Percentiles rank a stretch among this genome's conserved stretches.
Evolutionary conservation across 1,139 yeast species (phyloP).

Genomic region (Keqinozyma sinolaborantium): DNA sequence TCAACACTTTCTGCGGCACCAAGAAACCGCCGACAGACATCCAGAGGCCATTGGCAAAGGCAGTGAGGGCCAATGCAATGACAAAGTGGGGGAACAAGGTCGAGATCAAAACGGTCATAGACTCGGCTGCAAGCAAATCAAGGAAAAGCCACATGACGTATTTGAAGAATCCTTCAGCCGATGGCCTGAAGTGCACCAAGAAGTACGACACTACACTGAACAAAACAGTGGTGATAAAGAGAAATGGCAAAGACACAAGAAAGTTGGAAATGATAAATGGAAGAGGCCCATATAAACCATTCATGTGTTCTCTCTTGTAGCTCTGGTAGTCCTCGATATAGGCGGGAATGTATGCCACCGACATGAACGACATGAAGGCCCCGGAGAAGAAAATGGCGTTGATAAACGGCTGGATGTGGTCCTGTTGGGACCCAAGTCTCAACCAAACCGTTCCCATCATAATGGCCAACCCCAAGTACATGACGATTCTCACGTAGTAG

Average conservation of each 20-base stretch:
- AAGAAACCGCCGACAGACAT: slow-evolving; percentile 42
- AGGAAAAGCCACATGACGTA: slow-evolving; percentile 35
- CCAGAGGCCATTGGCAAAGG: slow-evolving; percentile 41
- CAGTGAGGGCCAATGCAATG: slow-evolving; percentile 34
- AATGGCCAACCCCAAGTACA: slow-evolving; percentile 37
- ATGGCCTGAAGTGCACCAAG: slow-evolving; percentile 24
- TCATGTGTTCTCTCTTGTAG: slow-evolving; percentile 26
- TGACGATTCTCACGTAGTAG: slow-evolving; percentile 30
- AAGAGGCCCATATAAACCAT: slow-evolving; percentile 35
- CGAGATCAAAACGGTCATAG: slow-evolving; percentile 32
- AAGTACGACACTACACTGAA: slow-evolving; percentile 33
- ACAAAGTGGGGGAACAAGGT: slow-evolving; percentile 34
- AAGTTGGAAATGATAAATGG: slow-evolving; percentile 32
- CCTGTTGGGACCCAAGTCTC: slow-evolving; percentile 23
- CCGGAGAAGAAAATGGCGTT: slow-evolving; percentile 41
- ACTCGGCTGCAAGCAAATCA: slow-evolving; percentile 38
- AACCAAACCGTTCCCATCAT: slow-evolving; percentile 44
- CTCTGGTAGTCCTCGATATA: slow-evolving; percentile 30
- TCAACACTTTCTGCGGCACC: slow-evolving; percentile 28
- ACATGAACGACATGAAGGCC: slow-evolving; percentile 42
- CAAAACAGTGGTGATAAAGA: slow-evolving; percentile 26
- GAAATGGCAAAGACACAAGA: slow-evolving; percentile 33
- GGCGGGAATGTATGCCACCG: slow-evolving; percentile 41
- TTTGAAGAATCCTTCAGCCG: slow-evolving; percentile 26
- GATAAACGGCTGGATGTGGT: slow-evolving; percentile 31